Percentiles rank a stretch among this genome's conserved stretches.
Conservation (phyloP, 2,329 filamentous ascomycete genomes). For the Sodiomyces alkalinus region DNA sequence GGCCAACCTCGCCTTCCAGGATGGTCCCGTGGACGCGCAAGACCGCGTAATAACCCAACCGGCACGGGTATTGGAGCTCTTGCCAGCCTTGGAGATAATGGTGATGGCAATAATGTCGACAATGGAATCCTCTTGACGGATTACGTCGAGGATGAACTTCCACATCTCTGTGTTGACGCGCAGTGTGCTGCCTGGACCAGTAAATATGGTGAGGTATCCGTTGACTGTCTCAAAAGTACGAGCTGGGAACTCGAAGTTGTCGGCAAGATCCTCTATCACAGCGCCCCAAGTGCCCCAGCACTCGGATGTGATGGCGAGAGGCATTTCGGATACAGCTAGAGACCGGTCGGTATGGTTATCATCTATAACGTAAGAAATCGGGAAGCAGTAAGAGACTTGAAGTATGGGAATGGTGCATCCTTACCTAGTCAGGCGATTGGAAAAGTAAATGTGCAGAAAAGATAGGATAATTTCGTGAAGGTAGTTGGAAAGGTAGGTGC, state of each 20-base stretch:
- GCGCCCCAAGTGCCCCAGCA: not conserved
- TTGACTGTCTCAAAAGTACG: not conserved
- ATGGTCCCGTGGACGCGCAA: not conserved
- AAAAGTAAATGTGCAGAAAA: too few species aligned
- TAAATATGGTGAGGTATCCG: not conserved
- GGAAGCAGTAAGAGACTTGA: too few species aligned
- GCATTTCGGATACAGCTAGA: too few species aligned
- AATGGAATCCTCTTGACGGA: not conserved
- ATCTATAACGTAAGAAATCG: too few species aligned
- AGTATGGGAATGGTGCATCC: too few species aligned
- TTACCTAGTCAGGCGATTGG: too few species aligned
- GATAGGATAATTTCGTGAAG: too few species aligned
- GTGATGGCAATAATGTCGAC: slow-evolving; percentile 3
- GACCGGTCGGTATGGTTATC: too few species aligned
- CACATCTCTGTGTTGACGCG: not conserved
- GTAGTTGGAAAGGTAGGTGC: too few species aligned
- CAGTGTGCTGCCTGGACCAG: slow-evolving; percentile 4
- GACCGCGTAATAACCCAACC: slow-evolving; percentile 1
- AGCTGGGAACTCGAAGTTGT: slow-evolving; percentile 2
- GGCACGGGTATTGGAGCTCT: not conserved
- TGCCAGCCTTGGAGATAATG: not conserved
- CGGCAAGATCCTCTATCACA: not conserved
- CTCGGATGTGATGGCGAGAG: not conserved
- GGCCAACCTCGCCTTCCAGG: too few species aligned
- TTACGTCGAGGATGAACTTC: slow-evolving; percentile 3